Percentiles rank a stretch among this genome's conserved stretches.
These are phyloP conservation scores for Oryza brachyantha DNA, from an alignment of 176 grass and related monocot genomes.

Conservation along the genomic window DNA sequence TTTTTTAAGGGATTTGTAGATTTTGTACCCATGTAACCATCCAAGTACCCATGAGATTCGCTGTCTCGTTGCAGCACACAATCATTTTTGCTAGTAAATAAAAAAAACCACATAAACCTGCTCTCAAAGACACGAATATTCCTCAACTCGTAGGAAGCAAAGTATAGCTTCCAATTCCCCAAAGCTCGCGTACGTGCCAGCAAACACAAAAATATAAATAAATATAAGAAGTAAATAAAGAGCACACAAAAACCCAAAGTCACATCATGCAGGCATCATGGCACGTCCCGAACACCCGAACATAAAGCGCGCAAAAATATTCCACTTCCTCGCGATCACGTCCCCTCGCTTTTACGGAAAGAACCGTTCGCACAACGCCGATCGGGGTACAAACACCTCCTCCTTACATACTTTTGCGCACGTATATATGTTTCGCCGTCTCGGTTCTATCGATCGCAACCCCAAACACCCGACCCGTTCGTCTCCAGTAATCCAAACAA, in stretches of 20 bases:
- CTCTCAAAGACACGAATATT: constrained; percentile 64
- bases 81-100: too few species aligned
- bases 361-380: constrained; percentile 25
- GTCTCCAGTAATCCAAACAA: neutral
- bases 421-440: constrained; percentile 15
- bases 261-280: constrained; percentile 12
- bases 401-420: neutral
- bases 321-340: constrained; percentile 27
- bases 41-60: too few species aligned
- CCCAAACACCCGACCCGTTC: neutral
- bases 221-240: too few species aligned
- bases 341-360: constrained; percentile 43
- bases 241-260: neutral
- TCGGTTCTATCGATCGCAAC: neutral
- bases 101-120: neutral
- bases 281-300: constrained; percentile 41
- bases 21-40: too few species aligned
- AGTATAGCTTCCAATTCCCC: constrained; percentile 53
- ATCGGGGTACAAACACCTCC: neutral
- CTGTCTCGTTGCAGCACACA: too few species aligned
- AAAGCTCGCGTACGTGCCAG: neutral
- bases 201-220: neutral
- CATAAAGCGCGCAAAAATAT: constrained; percentile 38
- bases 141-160: constrained; percentile 40
- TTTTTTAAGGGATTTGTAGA: too few species aligned